Conservation (phyloP, 305 asterid genomes). For the Ilex paraguariensis region DNA sequence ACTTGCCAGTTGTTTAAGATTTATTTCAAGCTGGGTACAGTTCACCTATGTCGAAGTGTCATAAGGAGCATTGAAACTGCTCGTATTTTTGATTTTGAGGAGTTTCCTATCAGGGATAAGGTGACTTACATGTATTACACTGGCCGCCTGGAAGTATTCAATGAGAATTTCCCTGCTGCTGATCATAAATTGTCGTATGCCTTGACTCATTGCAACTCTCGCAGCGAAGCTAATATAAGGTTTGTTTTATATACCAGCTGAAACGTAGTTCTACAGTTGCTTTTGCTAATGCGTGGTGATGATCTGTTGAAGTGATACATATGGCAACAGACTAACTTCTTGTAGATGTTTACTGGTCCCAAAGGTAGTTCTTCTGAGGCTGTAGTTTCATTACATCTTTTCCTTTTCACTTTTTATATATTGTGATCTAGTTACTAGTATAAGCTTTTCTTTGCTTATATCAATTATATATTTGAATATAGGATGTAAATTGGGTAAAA, state of each 20-base stretch:
- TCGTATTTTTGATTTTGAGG: slow-evolving; percentile 86
- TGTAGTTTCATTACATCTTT: no score
- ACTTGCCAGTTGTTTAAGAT: slow-evolving; percentile 89
- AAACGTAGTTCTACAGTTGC: no score
- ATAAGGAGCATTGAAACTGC: slow-evolving; percentile 96
- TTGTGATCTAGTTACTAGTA: no score
- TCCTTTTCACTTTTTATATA: no score
- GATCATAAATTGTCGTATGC: slow-evolving; percentile 91
- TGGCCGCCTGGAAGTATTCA: slow-evolving; percentile 94
- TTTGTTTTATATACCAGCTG: slow-evolving; percentile 10
- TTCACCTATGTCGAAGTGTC: slow-evolving; percentile 89
- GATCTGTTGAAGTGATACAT: no score
- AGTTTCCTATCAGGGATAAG: slow-evolving; percentile 91
- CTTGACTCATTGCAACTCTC: slow-evolving; percentile 55
- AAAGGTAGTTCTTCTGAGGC: no score
- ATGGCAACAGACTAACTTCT: no score
- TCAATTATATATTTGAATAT: no score
- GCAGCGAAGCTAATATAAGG: slow-evolving; percentile 80
- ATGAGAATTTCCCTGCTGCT: slow-evolving; percentile 89
- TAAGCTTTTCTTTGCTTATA: background rate
- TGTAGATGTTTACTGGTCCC: no score
- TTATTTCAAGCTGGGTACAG: slow-evolving; percentile 95
- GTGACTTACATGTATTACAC: slow-evolving; percentile 98
- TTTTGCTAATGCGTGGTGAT: no score
- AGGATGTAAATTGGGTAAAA: no score